These are phyloP conservation scores for Leccinum pellstonianum DNA, from an alignment of 768 basidiomycete species.

Conservation along the genomic window DNA sequence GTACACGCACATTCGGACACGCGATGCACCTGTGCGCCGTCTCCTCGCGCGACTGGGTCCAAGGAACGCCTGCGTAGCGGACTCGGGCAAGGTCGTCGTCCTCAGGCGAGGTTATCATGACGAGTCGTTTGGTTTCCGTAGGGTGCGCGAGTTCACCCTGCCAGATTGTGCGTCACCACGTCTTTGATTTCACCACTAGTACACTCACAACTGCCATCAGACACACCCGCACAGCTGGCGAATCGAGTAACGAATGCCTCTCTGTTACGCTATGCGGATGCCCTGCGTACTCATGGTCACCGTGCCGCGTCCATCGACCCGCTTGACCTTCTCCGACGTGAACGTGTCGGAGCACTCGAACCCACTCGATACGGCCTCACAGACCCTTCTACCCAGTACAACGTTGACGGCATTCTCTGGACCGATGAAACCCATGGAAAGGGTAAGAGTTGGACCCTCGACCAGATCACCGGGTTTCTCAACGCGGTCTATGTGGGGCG, in stretches of 20 bases:
- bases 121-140: slow-evolving; percentile 76
- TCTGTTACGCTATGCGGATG: slow-evolving; percentile 85
- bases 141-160: slow-evolving; percentile 57
- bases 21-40: slow-evolving; percentile 10
- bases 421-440: slow-evolving; percentile 34
- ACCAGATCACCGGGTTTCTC: slow-evolving; percentile 68
- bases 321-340: slow-evolving; percentile 81
- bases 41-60: slow-evolving; percentile 11
- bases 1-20: slow-evolving; percentile 17
- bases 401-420: slow-evolving; percentile 84
- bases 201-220: slow-evolving; percentile 34
- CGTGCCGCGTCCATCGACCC: slow-evolving; percentile 87
- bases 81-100: slow-evolving; percentile 19
- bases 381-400: slow-evolving; percentile 52
- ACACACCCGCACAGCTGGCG: slow-evolving; percentile 60
- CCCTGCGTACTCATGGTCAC: slow-evolving; percentile 81
- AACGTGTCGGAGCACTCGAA: slow-evolving; percentile 73
- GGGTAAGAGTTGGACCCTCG: slow-evolving; percentile 60
- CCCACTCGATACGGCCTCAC: slow-evolving; percentile 74
- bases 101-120: slow-evolving; percentile 59
- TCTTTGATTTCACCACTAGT: neutral
- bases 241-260: slow-evolving; percentile 74
- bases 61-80: neutral
- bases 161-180: slow-evolving; percentile 62
- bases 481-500: slow-evolving; percentile 75